These are phyloP conservation scores for Pyrrhoderma noxium DNA, from an alignment of 1,284 basidiomycete genomes.

Conservation along the genomic window DNA sequence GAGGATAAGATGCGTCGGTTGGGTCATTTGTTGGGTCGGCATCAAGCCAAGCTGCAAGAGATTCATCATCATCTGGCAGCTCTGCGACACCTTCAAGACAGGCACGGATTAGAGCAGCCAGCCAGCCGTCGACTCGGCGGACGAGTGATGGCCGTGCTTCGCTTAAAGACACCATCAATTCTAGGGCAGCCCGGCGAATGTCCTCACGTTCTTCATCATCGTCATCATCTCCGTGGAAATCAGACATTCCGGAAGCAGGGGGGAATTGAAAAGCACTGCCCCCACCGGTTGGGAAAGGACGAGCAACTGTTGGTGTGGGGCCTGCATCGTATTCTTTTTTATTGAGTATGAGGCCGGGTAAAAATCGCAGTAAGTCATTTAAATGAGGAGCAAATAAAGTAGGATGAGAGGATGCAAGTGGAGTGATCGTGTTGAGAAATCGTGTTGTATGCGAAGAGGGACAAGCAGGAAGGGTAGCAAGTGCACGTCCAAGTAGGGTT, in stretches of 20 bases:
- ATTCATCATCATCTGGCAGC: slow-evolving; percentile 49
- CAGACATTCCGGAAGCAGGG: slow-evolving; percentile 29
- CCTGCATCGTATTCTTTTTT: slow-evolving; percentile 48
- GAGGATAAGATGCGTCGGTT: slow-evolving; percentile 67
- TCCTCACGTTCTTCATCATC: slow-evolving; percentile 36
- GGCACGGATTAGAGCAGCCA: slow-evolving; percentile 55
- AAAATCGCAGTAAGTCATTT: slow-evolving; percentile 51
- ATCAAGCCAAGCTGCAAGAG: slow-evolving; percentile 57
- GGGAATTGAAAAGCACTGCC: slow-evolving; percentile 47
- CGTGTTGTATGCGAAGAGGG: slow-evolving; percentile 40
- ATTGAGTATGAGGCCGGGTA: slow-evolving; percentile 58
- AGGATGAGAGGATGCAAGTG: slow-evolving; percentile 60
- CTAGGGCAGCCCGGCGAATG: slow-evolving; percentile 54
- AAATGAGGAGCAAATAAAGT: slow-evolving; percentile 63
- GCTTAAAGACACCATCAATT: slow-evolving; percentile 70
- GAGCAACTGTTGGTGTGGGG: slow-evolving; percentile 64
- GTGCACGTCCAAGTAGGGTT: slow-evolving; percentile 62
- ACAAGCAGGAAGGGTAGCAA: slow-evolving; percentile 45
- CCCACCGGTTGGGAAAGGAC: slow-evolving; percentile 45
- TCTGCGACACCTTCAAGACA: slow-evolving; percentile 79
- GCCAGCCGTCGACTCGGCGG: slow-evolving; percentile 59
- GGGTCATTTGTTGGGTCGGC: slow-evolving; percentile 68
- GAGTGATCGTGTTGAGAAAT: slow-evolving; percentile 63
- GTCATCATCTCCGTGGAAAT: slow-evolving; percentile 26
- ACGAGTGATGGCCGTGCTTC: slow-evolving; percentile 65